Evolutionary conservation across 2,329 filamentous ascomycete genomes (phyloP), one percentile per base, ranked within the genome.

Genomic region (Phoma sp.): DNA sequence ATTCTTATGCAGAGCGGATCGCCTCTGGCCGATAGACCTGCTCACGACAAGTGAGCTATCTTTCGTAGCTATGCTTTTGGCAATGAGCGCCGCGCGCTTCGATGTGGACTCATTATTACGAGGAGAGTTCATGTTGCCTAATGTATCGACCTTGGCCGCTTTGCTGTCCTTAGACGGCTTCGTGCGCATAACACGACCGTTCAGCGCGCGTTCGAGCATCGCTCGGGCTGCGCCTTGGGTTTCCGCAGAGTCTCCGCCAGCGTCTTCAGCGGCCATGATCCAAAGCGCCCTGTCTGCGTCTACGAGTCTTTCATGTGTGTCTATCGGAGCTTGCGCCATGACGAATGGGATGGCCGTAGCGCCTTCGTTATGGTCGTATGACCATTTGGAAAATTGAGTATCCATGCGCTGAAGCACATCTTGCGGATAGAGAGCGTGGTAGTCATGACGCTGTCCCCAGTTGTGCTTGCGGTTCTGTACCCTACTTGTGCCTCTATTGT

Each of bases 331-430:
- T 21, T 42, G 20, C 29, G 40, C 47, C 32, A 54, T 47, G 11
- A 43, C 37, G 4, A 53, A 50, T 5, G 47, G 45, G 7, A 58
- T 28, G 15, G 46, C 37, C 9, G 39, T 49, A 2, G 9, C 25
- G 18, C 55, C 42, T 15, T 54, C 50, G n/a, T 43, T 23, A 9
- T 47, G 25, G 18, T 34, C 33, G 33, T 58, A 42, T 1, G 55
- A 51, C 46, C 47, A 58, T 14, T 47, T 55, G 23, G 46, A 45
- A 29, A 55, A 55, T 15, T 51, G 37, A 2, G 47, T 54, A n/a
- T 51, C 45, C 50, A 58, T 58, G 14, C 14, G 43, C 4, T 29
- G 37, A 2, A 58, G 45, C 5, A 32, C 36, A 14, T 25, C n/a
- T 11, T 51, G 36, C 21, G 51, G 21, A 25, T 33, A 32, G 6